Conservation (phyloP, 768 basidiomycete genomes). For the Serpula lacrymans region DNA sequence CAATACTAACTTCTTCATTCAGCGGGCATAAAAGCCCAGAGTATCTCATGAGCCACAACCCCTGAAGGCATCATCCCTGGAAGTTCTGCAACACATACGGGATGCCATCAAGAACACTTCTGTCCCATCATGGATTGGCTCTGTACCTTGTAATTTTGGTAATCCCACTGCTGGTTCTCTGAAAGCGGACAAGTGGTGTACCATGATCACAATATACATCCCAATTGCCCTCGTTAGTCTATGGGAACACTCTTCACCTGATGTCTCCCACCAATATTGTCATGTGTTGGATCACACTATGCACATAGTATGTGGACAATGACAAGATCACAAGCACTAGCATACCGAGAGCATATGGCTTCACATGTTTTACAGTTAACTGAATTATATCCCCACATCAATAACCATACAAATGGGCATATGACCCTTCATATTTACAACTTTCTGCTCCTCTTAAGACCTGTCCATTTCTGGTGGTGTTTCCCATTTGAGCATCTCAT, state of each 20-base stretch:
- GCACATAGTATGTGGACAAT: constrained; percentile 14
- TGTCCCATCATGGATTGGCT: constrained; percentile 10
- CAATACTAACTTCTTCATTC: background rate
- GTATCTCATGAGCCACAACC: background rate
- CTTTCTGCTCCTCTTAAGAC: constrained; percentile 32
- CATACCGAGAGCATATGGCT: constrained; percentile 15
- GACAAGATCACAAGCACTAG: background rate
- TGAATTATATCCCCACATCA: too few relatives aligned
- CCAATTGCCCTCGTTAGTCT: constrained; percentile 17
- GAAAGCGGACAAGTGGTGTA: constrained; percentile 23
- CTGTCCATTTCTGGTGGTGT: constrained; percentile 36
- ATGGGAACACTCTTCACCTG: background rate
- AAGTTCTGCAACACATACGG: background rate
- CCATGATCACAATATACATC: constrained; percentile 9
- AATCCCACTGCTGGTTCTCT: constrained; percentile 9
- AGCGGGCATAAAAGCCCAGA: background rate
- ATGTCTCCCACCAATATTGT: background rate
- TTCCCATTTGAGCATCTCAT: constrained; percentile 37
- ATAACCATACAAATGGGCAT: too few relatives aligned
- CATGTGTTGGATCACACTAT: constrained; percentile 25
- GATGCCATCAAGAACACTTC: constrained; percentile 3
- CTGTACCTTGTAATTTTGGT: constrained; percentile 21
- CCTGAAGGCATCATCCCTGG: background rate
- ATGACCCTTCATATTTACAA: constrained; percentile 26
- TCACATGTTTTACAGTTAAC: too few relatives aligned